Conservation (phyloP, 805 yeast genomes). For the Pichia manshurica region DNA sequence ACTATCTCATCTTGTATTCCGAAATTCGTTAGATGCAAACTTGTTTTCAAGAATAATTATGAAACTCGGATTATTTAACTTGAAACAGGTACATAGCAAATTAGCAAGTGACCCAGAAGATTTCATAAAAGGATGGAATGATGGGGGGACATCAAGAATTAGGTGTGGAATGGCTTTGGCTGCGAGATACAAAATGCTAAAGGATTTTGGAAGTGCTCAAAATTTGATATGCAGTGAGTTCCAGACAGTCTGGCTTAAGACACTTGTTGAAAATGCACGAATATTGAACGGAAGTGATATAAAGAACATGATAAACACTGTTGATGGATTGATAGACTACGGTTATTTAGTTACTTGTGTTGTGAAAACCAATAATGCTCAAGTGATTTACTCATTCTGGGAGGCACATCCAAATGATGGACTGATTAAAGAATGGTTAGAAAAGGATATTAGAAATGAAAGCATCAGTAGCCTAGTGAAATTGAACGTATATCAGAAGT, state of each 20-base stretch:
- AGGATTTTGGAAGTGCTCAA: conserved; percentile 14
- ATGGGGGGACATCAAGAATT: conserved; percentile 12
- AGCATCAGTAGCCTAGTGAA: neutral
- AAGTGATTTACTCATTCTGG: conserved; percentile 25
- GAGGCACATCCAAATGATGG: conserved; percentile 20
- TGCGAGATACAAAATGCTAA: conserved; percentile 21
- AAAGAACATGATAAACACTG: conserved; percentile 19
- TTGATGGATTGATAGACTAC: conserved; percentile 13
- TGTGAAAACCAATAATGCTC: conserved; percentile 7
- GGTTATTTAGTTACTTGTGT: conserved; percentile 14
- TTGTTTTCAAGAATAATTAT: conserved; percentile 18
- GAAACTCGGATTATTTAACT: conserved; percentile 17
- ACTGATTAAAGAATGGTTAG: conserved; percentile 13
- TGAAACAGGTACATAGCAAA: conserved; percentile 13
- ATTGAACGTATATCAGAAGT: conserved; percentile 9
- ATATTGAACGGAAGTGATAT: conserved; percentile 11
- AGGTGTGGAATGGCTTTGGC: conserved; percentile 21
- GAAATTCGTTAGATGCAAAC: conserved; percentile 12
- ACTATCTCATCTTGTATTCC: conserved; percentile 19
- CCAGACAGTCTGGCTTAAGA: conserved; percentile 21
- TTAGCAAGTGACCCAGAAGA: conserved; percentile 9
- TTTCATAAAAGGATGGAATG: conserved; percentile 9
- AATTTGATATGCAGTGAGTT: conserved; percentile 15
- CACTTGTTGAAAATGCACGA: conserved; percentile 1
- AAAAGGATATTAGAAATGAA: conserved; percentile 1